phyloP scores from a whole-genome alignment of 148 eudicot genomes.

The Rheum nobile region DNA sequence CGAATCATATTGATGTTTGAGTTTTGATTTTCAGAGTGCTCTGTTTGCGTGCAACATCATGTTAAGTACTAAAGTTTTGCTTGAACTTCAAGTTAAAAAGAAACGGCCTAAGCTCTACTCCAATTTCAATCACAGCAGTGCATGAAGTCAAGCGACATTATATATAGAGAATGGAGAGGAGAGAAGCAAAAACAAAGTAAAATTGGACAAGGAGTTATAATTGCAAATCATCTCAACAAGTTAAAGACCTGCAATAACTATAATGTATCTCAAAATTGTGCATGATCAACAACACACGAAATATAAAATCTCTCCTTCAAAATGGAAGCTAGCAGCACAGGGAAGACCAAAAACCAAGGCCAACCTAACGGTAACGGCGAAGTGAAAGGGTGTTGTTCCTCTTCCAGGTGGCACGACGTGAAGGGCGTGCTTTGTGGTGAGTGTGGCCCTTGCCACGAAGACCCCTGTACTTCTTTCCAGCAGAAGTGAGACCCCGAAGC shows the following conservation, averaged over 20 bases:
- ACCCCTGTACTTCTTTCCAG: constrained; percentile 42
- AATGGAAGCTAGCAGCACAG: neutral
- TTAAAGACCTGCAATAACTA: neutral
- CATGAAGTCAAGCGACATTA: neutral
- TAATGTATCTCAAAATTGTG: constrained; percentile 2
- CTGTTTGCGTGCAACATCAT: no score
- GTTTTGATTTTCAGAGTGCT: no score
- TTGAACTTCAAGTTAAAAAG: no score
- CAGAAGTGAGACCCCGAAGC: constrained; percentile 43
- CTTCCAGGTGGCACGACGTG: constrained; percentile 46
- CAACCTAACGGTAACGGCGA: constrained; percentile 30
- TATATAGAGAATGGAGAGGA: no score
- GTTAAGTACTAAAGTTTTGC: no score
- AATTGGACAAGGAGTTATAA: neutral
- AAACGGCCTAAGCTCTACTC: neutral
- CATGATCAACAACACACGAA: neutral
- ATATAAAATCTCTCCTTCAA: neutral
- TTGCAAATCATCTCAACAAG: neutral
- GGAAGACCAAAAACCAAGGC: neutral
- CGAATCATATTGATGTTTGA: no score
- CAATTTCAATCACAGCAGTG: neutral
- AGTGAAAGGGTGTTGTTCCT: constrained; percentile 45
- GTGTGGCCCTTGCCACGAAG: constrained; percentile 36
- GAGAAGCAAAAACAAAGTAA: neutral
- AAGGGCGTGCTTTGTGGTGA: constrained; percentile 43